Percentiles rank a stretch among this genome's conserved stretches.
Evolutionary conservation across 1,284 basidiomycete species (phyloP).

Genomic region (Cystobasidium slooffiae): DNA sequence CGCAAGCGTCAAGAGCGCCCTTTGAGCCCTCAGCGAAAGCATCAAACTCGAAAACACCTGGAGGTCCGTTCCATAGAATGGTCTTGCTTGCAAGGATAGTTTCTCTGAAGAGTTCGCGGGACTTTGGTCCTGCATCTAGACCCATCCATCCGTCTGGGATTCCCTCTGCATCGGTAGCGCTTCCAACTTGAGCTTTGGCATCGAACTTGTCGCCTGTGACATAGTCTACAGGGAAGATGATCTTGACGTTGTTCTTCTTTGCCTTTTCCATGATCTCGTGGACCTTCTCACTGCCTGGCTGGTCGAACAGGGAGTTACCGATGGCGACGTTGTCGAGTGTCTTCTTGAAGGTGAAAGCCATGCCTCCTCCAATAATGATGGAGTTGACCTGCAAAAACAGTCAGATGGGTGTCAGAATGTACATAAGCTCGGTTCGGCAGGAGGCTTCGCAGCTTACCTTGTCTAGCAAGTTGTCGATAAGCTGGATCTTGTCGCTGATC

Average conservation of each 20-base stretch:
- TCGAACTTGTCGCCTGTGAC: constrained; percentile 93
- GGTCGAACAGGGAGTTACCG: constrained; percentile 92
- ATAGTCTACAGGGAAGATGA: constrained; percentile 95
- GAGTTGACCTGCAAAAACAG: constrained; percentile 69
- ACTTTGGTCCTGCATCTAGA: constrained; percentile 78
- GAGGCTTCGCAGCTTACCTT: constrained; percentile 61
- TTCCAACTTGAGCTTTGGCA: constrained; percentile 81
- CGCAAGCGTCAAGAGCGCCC: constrained; percentile 80
- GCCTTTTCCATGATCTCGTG: constrained; percentile 85
- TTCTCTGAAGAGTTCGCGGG: constrained; percentile 74
- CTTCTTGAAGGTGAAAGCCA: constrained; percentile 99
- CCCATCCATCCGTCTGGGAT: constrained; percentile 96
- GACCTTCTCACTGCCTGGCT: constrained; percentile 87
- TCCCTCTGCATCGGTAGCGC: constrained; percentile 78
- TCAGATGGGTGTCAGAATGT: constrained; percentile 58
- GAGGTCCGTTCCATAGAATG: constrained; percentile 98
- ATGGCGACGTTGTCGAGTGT: constrained; percentile 82
- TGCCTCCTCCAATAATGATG: constrained; percentile 95
- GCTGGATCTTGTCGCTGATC: constrained; percentile 97
- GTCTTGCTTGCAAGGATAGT: constrained; percentile 90
- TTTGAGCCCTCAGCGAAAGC: constrained; percentile 86
- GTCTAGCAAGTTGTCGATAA: constrained; percentile 99
- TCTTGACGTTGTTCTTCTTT: constrained; percentile 87
- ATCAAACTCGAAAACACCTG: constrained; percentile 97
- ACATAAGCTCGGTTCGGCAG: constrained; percentile 57